Evolutionary conservation across 2,329 filamentous ascomycete genomes (phyloP).

Genomic region (Didymella sp.): DNA sequence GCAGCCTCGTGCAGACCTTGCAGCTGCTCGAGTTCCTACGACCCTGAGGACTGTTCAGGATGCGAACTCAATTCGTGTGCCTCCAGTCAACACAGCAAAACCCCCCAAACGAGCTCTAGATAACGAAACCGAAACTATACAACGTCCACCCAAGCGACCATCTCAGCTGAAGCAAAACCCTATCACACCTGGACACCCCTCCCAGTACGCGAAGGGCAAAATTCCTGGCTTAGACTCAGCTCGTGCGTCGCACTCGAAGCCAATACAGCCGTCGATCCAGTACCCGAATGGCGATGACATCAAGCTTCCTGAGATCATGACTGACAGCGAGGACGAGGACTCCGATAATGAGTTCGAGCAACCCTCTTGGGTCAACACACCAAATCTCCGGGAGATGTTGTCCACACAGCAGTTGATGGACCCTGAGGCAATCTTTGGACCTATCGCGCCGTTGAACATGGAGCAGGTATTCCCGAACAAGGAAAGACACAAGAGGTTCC

Average conservation of each 20-base stretch:
- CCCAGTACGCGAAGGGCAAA: slow-evolving; percentile 77
- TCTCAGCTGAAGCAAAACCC: slow-evolving; percentile 56
- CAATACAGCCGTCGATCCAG: slow-evolving; percentile 65
- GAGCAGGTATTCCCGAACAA: slow-evolving; percentile 86
- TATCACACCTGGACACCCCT: slow-evolving; percentile 64
- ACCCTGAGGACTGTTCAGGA: slow-evolving; percentile 70
- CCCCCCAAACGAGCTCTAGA: slow-evolving; percentile 74
- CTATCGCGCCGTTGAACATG: slow-evolving; percentile 86
- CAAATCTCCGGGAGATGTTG: slow-evolving; percentile 77
- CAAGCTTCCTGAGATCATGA: slow-evolving; percentile 91
- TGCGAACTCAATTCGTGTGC: slow-evolving; percentile 56
- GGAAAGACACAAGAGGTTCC: slow-evolving; percentile 86
- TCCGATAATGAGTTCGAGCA: slow-evolving; percentile 69
- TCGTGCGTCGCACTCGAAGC: slow-evolving; percentile 57
- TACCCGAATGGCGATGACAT: slow-evolving; percentile 91
- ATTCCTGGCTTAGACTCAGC: slow-evolving; percentile 83
- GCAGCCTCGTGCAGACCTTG: slow-evolving; percentile 57
- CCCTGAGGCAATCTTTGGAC: slow-evolving; percentile 85
- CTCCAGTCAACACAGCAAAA: slow-evolving; percentile 72
- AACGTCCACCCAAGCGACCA: slow-evolving; percentile 46
- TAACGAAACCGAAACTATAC: slow-evolving; percentile 70
- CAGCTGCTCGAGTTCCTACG: slow-evolving; percentile 61
- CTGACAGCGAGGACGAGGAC: slow-evolving; percentile 90
- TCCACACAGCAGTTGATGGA: slow-evolving; percentile 85
- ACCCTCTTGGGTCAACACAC: slow-evolving; percentile 87